A percentile compares a stretch with the other conserved stretches of the same genome.
phyloP scores from a whole-genome alignment of 139 green algal genomes.

The Diplosphaera chodatii region DNA sequence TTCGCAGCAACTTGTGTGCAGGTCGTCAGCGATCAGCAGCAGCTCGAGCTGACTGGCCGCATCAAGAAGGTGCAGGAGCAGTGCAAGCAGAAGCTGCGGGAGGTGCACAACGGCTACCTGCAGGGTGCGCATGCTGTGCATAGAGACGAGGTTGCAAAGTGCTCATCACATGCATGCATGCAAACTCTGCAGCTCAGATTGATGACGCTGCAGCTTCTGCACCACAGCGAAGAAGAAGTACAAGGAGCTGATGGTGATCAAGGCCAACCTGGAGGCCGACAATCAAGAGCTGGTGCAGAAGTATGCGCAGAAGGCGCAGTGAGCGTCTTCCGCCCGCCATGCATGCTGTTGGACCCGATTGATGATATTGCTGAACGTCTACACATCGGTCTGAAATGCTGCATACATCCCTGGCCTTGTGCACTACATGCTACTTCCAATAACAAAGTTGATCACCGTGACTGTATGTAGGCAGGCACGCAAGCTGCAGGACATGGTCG shows the following conservation, averaged over 20 bases:
- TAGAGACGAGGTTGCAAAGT: conserved; percentile 17
- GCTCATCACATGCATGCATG: too few relatives aligned
- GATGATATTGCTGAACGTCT: too few relatives aligned
- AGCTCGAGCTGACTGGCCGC: conserved; percentile 40
- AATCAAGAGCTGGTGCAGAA: conserved; percentile 65
- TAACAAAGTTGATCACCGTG: too few relatives aligned
- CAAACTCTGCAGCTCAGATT: too few relatives aligned
- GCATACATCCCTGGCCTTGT: too few relatives aligned
- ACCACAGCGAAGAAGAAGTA: conserved; percentile 61
- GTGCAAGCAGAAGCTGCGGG: conserved; percentile 59
- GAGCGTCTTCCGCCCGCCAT: too few relatives aligned
- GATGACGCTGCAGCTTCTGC: too few relatives aligned
- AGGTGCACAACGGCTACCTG: conserved; percentile 57
- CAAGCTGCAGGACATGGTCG: conserved; percentile 52
- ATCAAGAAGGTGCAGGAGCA: conserved; percentile 49
- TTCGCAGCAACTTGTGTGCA: too few relatives aligned
- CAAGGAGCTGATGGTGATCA: conserved; percentile 37
- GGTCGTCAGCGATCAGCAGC: conserved; percentile 11
- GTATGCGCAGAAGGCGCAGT: conserved; percentile 65
- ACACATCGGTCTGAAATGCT: too few relatives aligned
- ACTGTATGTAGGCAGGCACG: too few relatives aligned
- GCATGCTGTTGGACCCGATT: too few relatives aligned
- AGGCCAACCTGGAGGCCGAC: conserved; percentile 46
- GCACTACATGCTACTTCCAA: too few relatives aligned
- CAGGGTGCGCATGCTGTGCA: not conserved